A percentile compares a stretch with the other conserved stretches of the same genome.
phyloP scores from a whole-genome alignment of 2,329 filamentous ascomycete genomes.

The Aspergillus sojae region DNA sequence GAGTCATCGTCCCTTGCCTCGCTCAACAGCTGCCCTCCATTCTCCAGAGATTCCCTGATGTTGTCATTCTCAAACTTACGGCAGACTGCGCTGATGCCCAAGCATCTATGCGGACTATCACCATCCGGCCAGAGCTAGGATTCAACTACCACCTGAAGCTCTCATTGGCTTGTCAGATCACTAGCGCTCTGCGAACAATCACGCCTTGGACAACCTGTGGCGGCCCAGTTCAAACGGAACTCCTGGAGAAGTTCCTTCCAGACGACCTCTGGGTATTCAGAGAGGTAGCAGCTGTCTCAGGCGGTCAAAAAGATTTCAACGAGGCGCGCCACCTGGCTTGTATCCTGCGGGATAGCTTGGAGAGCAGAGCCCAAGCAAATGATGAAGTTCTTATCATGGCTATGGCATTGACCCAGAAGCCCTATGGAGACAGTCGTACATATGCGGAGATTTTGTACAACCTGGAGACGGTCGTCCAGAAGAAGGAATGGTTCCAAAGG shows the following conservation, averaged over 20 bases:
- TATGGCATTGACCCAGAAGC: conserved; percentile 18
- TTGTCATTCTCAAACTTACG: conserved; percentile 13
- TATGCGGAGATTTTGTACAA: conserved; percentile 22
- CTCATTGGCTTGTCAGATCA: conserved; percentile 27
- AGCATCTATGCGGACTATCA: conserved; percentile 26
- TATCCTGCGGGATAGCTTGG: conserved; percentile 25
- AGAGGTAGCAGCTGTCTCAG: conserved; percentile 24
- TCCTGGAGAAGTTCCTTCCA: conserved; percentile 22
- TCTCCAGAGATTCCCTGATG: conserved; percentile 17
- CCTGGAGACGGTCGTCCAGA: conserved; percentile 15
- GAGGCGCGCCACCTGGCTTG: conserved; percentile 25
- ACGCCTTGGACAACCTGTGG: conserved; percentile 21
- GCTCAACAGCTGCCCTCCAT: conserved; percentile 23
- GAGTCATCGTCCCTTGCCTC: conserved; percentile 22
- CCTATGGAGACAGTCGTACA: conserved; percentile 4
- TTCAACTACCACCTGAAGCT: conserved; percentile 26
- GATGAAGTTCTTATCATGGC: conserved; percentile 23
- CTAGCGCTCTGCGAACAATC: conserved; percentile 25
- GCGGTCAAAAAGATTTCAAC: conserved; percentile 20
- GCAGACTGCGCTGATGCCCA: conserved; percentile 21
- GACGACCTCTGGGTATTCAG: conserved; percentile 23
- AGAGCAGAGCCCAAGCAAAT: conserved; percentile 16
- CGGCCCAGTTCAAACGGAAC: conserved; percentile 15
- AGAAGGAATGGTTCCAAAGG: conserved; percentile 22
- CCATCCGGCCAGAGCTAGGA: conserved; percentile 18